Percentiles rank a stretch among this genome's conserved stretches.
Conservation (phyloP, 371 early-diverging fungal species). For the Rhizopus stolonifer region DNA sequence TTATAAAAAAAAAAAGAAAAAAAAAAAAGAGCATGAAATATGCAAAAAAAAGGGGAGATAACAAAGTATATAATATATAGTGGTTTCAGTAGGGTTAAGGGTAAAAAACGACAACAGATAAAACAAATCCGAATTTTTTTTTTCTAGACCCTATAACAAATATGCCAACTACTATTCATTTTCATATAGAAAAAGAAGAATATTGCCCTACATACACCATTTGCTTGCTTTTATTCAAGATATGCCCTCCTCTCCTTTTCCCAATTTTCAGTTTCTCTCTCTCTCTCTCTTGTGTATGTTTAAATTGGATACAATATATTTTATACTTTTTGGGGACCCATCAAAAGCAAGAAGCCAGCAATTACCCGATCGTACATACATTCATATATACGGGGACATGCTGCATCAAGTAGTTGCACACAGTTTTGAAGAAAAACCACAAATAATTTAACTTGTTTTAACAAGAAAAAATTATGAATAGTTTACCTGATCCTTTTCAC, state of each 20-base stretch:
- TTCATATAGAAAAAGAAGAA: conserved; percentile 1
- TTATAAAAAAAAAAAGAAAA: conserved; percentile 12
- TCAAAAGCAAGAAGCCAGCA: conserved; percentile 21
- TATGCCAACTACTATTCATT: conserved; percentile 2
- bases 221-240: conserved; percentile 2
- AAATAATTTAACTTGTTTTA: conserved; percentile 8
- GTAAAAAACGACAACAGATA: not conserved
- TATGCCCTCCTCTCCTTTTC: not conserved
- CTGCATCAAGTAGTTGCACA: conserved; percentile 25
- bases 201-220: conserved; percentile 6
- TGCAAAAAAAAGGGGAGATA: conserved; percentile 8
- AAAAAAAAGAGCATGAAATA: conserved; percentile 15
- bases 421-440: conserved; percentile 13
- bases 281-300: conserved; percentile 8
- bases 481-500: conserved; percentile 51
- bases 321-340: conserved; percentile 27
- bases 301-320: conserved; percentile 8
- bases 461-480: conserved; percentile 11
- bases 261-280: not conserved
- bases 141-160: conserved; percentile 10
- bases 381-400: conserved; percentile 31
- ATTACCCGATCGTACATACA: conserved; percentile 33
- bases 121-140: not conserved
- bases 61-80: conserved; percentile 4
- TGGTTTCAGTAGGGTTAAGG: conserved; percentile 4